These are phyloP conservation scores for Ustilago hordei DNA, from an alignment of 1,284 basidiomycete species.

Conservation along the genomic window DNA sequence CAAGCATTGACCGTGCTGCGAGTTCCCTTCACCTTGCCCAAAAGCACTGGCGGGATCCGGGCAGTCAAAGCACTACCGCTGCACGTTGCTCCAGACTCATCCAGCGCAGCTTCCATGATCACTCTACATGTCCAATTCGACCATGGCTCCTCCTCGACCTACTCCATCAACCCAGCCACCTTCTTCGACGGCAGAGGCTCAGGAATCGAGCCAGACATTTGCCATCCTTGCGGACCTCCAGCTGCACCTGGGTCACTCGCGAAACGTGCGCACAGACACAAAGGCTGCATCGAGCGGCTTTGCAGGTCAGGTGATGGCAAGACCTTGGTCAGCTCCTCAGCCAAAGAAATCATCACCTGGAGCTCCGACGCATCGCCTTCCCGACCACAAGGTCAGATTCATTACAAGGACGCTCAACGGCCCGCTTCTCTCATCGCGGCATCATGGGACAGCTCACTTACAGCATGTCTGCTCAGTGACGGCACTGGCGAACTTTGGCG, in stretches of 20 bases:
- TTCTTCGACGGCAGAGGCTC: conserved; percentile 55
- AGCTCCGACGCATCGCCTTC: not conserved
- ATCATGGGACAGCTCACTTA: conserved; percentile 20
- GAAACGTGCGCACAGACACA: conserved; percentile 13
- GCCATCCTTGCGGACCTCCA: conserved; percentile 40
- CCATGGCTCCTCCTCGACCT: conserved; percentile 19
- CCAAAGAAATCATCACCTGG: conserved; percentile 35
- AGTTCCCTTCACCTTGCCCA: conserved; percentile 21
- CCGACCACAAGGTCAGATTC: conserved; percentile 7
- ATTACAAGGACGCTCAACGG: conserved; percentile 3
- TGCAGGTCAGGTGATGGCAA: conserved; percentile 28
- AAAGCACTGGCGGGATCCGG: conserved; percentile 3
- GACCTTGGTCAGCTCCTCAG: conserved; percentile 28
- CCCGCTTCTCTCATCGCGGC: not conserved
- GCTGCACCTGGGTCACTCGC: not conserved
- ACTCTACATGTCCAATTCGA: conserved; percentile 23
- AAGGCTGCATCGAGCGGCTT: conserved; percentile 21
- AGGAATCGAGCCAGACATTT: conserved; percentile 32
- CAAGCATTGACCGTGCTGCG: conserved; percentile 54
- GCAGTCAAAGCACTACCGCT: conserved; percentile 26
- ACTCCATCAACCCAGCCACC: conserved; percentile 45
- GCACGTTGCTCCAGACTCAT: conserved; percentile 22
- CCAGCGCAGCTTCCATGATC: conserved; percentile 34
- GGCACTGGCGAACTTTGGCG: conserved; percentile 13
- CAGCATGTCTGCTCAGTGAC: conserved; percentile 3